These are phyloP conservation scores for Logfia minima DNA, from an alignment of 129 eudicot species.

Conservation along the genomic window DNA sequence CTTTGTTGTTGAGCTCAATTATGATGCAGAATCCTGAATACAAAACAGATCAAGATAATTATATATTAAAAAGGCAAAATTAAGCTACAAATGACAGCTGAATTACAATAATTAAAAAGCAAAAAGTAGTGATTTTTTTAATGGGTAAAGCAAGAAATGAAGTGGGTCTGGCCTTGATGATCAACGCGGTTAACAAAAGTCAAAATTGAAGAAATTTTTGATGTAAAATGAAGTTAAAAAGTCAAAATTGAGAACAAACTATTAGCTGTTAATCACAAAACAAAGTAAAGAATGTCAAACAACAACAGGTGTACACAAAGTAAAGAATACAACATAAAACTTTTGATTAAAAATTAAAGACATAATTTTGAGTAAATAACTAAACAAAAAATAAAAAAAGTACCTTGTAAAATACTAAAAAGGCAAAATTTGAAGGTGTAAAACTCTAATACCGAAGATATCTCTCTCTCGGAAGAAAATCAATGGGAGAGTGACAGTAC, in stretches of 20 bases:
- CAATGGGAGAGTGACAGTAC: constrained; percentile 33
- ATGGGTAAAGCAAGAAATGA: neutral
- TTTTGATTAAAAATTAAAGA: neutral
- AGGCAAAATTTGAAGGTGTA: constrained; percentile 15
- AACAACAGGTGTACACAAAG: constrained; percentile 15
- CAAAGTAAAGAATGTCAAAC: constrained; percentile 32
- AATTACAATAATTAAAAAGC: constrained; percentile 18
- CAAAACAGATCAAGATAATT: constrained; percentile 17
- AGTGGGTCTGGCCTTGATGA: neutral
- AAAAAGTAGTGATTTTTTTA: constrained; percentile 7
- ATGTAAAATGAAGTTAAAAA: constrained; percentile 13
- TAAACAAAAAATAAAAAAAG: neutral
- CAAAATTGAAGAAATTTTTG: neutral
- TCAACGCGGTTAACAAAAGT: neutral
- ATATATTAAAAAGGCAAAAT: neutral
- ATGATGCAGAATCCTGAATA: constrained; percentile 19
- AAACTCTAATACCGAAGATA: constrained; percentile 32
- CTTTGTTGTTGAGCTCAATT: constrained; percentile 8
- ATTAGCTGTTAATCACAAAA: constrained; percentile 33
- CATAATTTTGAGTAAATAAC: neutral
- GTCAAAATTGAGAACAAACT: constrained; percentile 28
- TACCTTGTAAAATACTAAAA: constrained; percentile 9
- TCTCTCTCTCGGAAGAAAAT: constrained; percentile 26
- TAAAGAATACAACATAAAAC: neutral
- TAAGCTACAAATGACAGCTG: constrained; percentile 14